A percentile compares a stretch with the other conserved stretches of the same genome.
phyloP scores from a whole-genome alignment of 2,329 filamentous ascomycete genomes.

The Cercospora sesami region DNA sequence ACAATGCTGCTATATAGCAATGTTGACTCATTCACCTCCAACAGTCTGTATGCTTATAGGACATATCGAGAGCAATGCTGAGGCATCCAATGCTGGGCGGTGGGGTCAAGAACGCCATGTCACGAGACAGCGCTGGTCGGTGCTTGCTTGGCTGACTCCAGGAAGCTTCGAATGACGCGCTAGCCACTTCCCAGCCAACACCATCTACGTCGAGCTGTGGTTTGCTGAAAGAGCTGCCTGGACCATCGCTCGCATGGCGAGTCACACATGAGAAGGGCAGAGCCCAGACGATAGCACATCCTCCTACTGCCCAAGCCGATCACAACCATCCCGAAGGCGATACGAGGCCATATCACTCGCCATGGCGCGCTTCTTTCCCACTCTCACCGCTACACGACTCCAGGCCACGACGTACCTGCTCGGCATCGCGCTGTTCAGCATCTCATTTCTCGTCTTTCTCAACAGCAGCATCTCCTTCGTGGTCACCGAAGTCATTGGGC shows the following conservation, averaged over 20 bases:
- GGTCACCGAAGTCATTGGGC: conserved; percentile 76
- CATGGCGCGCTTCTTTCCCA: conserved; percentile 37
- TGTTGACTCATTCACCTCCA: neutral
- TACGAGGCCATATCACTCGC: neutral
- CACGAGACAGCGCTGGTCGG: neutral
- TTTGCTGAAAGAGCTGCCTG: conserved; percentile 4
- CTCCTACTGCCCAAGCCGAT: neutral
- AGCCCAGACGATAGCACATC: neutral
- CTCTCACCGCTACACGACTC: conserved; percentile 56
- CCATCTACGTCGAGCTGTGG: neutral
- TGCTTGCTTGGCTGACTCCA: neutral
- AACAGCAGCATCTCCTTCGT: conserved; percentile 84
- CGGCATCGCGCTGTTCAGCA: conserved; percentile 80
- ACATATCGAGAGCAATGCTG: conserved; percentile 7
- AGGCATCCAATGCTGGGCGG: neutral
- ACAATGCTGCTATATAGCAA: neutral
- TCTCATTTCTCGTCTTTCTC: conserved; percentile 85
- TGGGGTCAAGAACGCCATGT: neutral
- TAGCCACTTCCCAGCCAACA: conserved; percentile 6
- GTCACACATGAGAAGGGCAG: neutral
- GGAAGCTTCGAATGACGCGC: conserved; percentile 7
- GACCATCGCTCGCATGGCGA: conserved; percentile 4
- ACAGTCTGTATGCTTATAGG: neutral
- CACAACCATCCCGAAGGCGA: neutral
- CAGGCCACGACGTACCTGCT: conserved; percentile 72